Conservation (phyloP, 176 grass and related monocot species). For the Leersia perrieri region DNA sequence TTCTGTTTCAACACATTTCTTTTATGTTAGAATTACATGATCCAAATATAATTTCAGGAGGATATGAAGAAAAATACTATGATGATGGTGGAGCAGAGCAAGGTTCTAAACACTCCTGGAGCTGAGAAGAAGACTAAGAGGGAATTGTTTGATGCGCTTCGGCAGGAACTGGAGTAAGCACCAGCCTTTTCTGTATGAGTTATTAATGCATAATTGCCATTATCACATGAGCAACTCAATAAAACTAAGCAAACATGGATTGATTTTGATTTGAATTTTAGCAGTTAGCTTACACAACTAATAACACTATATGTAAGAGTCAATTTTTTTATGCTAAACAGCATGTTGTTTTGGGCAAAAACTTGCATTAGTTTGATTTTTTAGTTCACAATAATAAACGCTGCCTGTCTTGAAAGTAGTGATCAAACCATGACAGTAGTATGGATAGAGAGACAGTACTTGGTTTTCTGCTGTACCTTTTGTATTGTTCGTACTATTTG, state of each 20-base stretch:
- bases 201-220: neutral
- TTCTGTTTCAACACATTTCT: neutral
- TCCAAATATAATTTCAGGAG: conserved; percentile 54
- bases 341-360: neutral
- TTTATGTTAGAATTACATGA: neutral
- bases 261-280: neutral
- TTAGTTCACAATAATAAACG: neutral
- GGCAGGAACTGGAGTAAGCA: conserved; percentile 87
- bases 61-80: conserved; percentile 98
- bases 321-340: neutral
- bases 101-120: conserved; percentile 81
- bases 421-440: neutral
- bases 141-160: conserved; percentile 86
- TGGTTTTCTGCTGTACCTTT: neutral
- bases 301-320: neutral
- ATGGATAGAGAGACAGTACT: neutral
- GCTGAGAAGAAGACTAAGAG: conserved; percentile 96
- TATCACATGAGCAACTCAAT: neutral
- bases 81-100: conserved; percentile 98
- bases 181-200: conserved; percentile 4
- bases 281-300: neutral
- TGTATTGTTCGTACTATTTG: neutral
- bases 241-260: neutral
- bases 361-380: neutral
- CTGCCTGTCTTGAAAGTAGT: neutral